A percentile compares a stretch with the other conserved stretches of the same genome.
These are phyloP conservation scores for Chamaecyparis obtusa DNA, from an alignment of 75 land plant species.

Conservation along the genomic window DNA sequence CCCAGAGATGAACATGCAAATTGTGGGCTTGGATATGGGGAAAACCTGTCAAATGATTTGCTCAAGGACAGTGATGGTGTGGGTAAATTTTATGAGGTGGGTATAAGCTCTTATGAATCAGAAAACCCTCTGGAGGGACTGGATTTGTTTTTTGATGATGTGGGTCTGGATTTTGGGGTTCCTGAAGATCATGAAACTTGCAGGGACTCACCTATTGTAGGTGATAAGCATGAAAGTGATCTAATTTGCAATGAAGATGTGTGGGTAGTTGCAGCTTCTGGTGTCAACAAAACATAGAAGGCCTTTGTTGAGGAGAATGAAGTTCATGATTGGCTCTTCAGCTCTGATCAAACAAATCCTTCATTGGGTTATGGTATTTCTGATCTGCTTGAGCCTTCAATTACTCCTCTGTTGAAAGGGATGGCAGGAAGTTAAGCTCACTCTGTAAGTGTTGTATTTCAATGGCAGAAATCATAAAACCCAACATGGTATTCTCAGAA, in stretches of 20 bases:
- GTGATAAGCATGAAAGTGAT: background rate
- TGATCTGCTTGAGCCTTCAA: conserved; percentile 4
- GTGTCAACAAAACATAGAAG: background rate
- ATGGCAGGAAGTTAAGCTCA: background rate
- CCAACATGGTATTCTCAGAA: too few species aligned
- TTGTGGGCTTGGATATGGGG: background rate
- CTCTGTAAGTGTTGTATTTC: too few species aligned
- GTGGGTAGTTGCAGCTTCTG: background rate
- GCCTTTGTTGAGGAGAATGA: conserved; percentile 7
- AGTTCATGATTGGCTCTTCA: conserved; percentile 12
- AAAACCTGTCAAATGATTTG: background rate
- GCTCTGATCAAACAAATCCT: background rate
- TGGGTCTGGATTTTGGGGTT: conserved; percentile 2
- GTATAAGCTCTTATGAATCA: background rate
- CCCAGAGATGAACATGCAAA: background rate
- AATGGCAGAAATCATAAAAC: too few species aligned
- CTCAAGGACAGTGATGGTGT: background rate
- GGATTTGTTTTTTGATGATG: conserved; percentile 9
- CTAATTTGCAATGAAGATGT: background rate
- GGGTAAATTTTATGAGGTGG: background rate
- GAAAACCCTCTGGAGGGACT: conserved; percentile 6
- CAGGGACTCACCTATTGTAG: too few species aligned
- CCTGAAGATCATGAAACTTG: background rate
- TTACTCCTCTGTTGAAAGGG: conserved; percentile 5
- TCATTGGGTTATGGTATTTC: background rate